These are phyloP conservation scores for Hirschioporus abietinus DNA, from an alignment of 768 basidiomycete species.

Conservation along the genomic window DNA sequence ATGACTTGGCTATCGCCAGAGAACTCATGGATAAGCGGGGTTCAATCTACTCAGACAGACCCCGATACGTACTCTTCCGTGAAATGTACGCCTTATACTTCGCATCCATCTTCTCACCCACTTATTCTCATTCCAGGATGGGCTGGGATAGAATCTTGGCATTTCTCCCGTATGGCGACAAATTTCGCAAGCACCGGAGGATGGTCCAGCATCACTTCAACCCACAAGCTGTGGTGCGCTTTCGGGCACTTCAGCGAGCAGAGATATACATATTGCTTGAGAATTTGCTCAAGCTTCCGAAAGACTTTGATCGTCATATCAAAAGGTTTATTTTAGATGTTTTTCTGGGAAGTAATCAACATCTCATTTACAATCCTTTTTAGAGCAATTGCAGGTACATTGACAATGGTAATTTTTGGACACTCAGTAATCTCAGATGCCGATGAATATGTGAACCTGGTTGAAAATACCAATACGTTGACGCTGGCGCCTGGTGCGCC, in stretches of 20 bases:
- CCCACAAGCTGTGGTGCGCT: background rate
- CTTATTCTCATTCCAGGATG: conserved; percentile 11
- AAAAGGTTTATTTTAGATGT: background rate
- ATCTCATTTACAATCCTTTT: background rate
- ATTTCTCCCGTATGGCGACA: conserved; percentile 17
- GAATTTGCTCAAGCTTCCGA: background rate
- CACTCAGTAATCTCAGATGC: conserved; percentile 38
- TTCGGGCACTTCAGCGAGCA: background rate
- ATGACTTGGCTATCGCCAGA: conserved; percentile 17
- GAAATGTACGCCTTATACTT: conserved; percentile 12
- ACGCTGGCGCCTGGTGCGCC: conserved; percentile 13
- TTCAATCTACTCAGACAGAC: conserved; percentile 22
- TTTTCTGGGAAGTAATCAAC: too few relatives aligned
- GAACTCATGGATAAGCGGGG: conserved; percentile 25
- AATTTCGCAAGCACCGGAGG: conserved; percentile 19
- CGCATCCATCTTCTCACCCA: background rate
- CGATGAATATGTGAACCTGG: conserved; percentile 37
- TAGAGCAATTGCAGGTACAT: conserved; percentile 21
- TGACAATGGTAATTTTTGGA: conserved; percentile 43
- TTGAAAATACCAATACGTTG: conserved; percentile 19
- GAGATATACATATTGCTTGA: background rate
- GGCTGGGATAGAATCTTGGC: conserved; percentile 18
- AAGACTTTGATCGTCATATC: background rate
- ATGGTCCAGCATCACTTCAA: conserved; percentile 13
- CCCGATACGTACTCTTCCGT: conserved; percentile 14